phyloP scores from a whole-genome alignment of 2,329 filamentous ascomycete genomes.

The Talaromyces sp. region DNA sequence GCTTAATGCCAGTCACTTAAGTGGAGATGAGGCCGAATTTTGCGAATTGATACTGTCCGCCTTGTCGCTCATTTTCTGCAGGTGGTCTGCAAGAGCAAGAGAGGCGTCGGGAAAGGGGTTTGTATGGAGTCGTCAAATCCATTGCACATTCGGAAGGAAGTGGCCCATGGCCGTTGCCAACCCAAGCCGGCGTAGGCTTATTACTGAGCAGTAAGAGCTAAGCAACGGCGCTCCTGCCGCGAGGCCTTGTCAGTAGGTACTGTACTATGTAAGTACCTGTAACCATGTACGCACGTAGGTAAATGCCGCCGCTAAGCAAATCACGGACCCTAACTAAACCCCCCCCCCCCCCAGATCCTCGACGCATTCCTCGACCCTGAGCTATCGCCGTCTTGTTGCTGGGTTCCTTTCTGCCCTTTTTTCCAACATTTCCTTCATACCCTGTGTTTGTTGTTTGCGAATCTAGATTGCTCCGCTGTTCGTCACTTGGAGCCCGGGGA shows the following conservation, averaged over 20 bases:
- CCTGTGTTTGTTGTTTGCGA: background rate
- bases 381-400: background rate
- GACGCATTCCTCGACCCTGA: constrained; percentile 7
- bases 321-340: background rate
- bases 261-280: too few relatives aligned
- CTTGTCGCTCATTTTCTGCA: background rate
- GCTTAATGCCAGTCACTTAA: background rate
- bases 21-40: constrained; percentile 2
- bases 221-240: constrained; percentile 3
- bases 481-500: background rate
- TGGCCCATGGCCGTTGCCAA: background rate
- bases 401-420: background rate
- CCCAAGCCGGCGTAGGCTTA: background rate
- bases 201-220: background rate
- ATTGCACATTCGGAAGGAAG: constrained; percentile 1
- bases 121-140: background rate
- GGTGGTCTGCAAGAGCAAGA: background rate
- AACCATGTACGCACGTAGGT: too few relatives aligned
- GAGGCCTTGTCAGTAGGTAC: too few relatives aligned
- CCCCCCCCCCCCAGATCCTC: background rate
- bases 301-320: background rate
- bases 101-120: background rate
- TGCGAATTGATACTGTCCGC: background rate
- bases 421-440: background rate
- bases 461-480: background rate